Percentiles rank a stretch among this genome's conserved stretches.
phyloP scores from a whole-genome alignment of 1,284 basidiomycete species.

The Naganishia albida region DNA sequence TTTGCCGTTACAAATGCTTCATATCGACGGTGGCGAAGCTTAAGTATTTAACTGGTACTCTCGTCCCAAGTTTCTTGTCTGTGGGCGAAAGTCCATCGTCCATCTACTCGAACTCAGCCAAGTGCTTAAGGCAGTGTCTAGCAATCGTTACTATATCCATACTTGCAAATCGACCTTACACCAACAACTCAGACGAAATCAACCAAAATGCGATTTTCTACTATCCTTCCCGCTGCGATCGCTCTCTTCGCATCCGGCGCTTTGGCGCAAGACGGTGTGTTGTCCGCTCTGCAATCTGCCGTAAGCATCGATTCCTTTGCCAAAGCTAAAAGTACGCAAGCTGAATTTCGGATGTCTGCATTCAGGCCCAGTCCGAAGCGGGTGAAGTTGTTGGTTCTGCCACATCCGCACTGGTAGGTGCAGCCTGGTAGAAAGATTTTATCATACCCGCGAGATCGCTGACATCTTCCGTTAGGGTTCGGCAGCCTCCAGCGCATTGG shows the following conservation, averaged over 20 bases:
- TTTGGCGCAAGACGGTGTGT: conserved; percentile 3
- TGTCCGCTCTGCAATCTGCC: neutral
- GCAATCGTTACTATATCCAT: too few relatives aligned
- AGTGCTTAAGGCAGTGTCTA: too few relatives aligned
- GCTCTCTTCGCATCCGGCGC: conserved; percentile 5
- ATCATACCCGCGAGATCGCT: neutral
- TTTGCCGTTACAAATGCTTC: too few relatives aligned
- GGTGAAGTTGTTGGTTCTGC: neutral
- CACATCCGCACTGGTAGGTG: neutral
- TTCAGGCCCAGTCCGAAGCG: too few relatives aligned
- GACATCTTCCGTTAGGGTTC: neutral
- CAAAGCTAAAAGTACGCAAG: neutral
- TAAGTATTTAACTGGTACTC: too few relatives aligned
- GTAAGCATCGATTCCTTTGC: neutral
- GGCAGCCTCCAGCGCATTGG: neutral
- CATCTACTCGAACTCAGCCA: too few relatives aligned
- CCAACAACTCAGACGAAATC: too few relatives aligned
- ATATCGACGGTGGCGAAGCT: too few relatives aligned
- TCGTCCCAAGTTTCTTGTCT: too few relatives aligned
- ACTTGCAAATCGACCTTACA: too few relatives aligned
- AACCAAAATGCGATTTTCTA: conserved; percentile 15
- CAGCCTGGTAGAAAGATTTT: neutral
- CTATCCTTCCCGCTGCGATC: neutral
- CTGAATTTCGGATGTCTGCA: too few relatives aligned
- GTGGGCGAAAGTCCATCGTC: too few relatives aligned